A percentile compares a stretch with the other conserved stretches of the same genome.
Evolutionary conservation across 2,329 filamentous ascomycete genomes (phyloP).

Genomic region (Cladophialophora carrionii): DNA sequence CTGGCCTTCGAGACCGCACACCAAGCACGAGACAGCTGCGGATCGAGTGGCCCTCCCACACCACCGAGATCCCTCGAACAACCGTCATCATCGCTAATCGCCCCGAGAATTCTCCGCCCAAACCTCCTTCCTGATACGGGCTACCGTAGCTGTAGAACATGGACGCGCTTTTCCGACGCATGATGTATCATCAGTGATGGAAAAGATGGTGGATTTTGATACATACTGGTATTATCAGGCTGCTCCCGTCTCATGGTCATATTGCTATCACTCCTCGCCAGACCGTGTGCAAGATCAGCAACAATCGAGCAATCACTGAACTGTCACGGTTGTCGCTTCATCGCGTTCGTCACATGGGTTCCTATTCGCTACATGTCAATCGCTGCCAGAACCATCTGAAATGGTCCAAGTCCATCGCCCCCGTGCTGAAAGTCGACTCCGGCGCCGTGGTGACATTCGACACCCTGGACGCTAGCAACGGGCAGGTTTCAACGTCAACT

Average conservation of each 20-base stretch:
- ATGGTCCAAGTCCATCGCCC: constrained; percentile 54
- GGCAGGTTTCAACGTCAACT: constrained; percentile 38
- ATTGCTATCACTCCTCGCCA: neutral
- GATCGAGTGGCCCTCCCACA: neutral
- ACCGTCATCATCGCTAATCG: neutral
- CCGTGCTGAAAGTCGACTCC: constrained; percentile 54
- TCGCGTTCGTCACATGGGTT: neutral
- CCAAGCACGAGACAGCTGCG: neutral
- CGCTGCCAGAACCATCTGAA: constrained; percentile 46
- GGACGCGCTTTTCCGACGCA: neutral
- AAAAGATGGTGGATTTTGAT: neutral
- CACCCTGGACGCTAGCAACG: constrained; percentile 47
- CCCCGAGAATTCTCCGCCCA: neutral
- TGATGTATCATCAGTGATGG: constrained; percentile 4
- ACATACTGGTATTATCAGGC: too few species aligned
- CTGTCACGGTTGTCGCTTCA: neutral
- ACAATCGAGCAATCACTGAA: neutral
- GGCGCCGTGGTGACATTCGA: constrained; percentile 55
- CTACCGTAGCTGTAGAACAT: neutral
- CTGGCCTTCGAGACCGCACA: too few species aligned
- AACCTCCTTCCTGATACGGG: neutral
- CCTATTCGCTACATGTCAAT: constrained; percentile 4
- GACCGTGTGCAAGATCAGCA: neutral
- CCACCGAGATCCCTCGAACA: too few species aligned
- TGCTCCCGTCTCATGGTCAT: neutral